These are phyloP conservation scores for Candida alai DNA, from an alignment of 805 yeast genomes.

Conservation along the genomic window DNA sequence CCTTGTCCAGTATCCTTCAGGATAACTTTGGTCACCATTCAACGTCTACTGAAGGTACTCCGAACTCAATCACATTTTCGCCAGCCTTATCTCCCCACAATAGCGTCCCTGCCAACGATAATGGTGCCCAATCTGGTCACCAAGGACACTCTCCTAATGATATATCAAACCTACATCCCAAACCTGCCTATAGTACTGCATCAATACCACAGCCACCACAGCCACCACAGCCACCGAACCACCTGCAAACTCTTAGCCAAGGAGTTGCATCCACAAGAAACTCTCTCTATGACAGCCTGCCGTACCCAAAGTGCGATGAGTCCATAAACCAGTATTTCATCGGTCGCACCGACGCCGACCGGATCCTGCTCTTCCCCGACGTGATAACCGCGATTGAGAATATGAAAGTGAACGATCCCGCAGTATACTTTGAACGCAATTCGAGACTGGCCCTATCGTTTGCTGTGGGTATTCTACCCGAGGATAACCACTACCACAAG, in stretches of 20 bases:
- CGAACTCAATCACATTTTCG: slow-evolving; percentile 29
- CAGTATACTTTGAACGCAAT: slow-evolving; percentile 33
- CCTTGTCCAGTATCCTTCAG: slow-evolving; percentile 60
- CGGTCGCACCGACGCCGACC: slow-evolving; percentile 46
- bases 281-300: slow-evolving; percentile 15
- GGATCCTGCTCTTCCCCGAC: slow-evolving; percentile 53
- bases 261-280: slow-evolving; percentile 2
- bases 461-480: slow-evolving; percentile 43
- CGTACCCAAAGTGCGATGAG: slow-evolving; percentile 48
- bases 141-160: neutral
- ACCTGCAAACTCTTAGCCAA: slow-evolving; percentile 2
- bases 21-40: slow-evolving; percentile 35
- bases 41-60: slow-evolving; percentile 36
- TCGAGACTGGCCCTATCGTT: slow-evolving; percentile 45
- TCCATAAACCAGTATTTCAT: slow-evolving; percentile 65
- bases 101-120: slow-evolving; percentile 6
- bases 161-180: neutral
- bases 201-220: neutral
- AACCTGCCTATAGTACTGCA: neutral
- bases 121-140: neutral
- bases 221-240: slow-evolving; percentile 4
- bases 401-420: slow-evolving; percentile 38
- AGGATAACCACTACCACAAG: slow-evolving; percentile 23
- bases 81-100: slow-evolving; percentile 37
- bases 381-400: slow-evolving; percentile 44